Percentiles rank a stretch among this genome's conserved stretches.
Conservation (phyloP, 805 yeast species). For the Ogataea nakhonphanomensis region DNA sequence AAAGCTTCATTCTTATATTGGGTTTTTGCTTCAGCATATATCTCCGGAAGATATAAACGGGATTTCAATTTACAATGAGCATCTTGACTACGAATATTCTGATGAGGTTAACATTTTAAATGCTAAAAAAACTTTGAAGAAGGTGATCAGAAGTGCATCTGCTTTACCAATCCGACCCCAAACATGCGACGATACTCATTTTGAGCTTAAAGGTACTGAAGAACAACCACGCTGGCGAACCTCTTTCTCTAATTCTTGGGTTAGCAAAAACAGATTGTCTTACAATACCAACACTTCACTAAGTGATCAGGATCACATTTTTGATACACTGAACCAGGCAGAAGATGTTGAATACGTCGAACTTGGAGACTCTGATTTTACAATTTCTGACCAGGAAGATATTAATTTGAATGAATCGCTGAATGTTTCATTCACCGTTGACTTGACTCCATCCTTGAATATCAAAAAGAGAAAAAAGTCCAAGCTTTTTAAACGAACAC, state of each 20-base stretch:
- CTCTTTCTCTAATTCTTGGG: conserved; percentile 13
- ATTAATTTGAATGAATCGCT: conserved; percentile 24
- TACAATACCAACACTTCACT: conserved; percentile 19
- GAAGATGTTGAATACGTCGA: conserved; percentile 30
- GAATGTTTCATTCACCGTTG: conserved; percentile 30
- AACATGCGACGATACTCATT: conserved; percentile 4
- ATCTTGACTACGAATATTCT: conserved; percentile 41
- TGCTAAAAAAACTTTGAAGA: conserved; percentile 42
- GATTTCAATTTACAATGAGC: conserved; percentile 22
- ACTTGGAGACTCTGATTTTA: conserved; percentile 27
- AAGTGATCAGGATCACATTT: conserved; percentile 18
- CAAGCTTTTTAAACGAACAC: conserved; percentile 24
- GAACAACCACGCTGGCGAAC: conserved; percentile 8
- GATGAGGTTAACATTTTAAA: conserved; percentile 50
- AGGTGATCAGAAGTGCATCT: conserved; percentile 33
- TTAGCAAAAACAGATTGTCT: conserved; percentile 16
- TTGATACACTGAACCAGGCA: conserved; percentile 20
- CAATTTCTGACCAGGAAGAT: conserved; percentile 20
- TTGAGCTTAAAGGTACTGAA: conserved; percentile 5
- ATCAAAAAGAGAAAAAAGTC: conserved; percentile 27
- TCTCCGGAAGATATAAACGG: conserved; percentile 20
- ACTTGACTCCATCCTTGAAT: conserved; percentile 26
- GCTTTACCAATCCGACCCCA: conserved; percentile 30
- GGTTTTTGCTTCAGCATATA: conserved; percentile 49
- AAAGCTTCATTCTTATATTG: conserved; percentile 53